phyloP scores from a whole-genome alignment of 352 stramenopile genomes.

The Phytopythium helicoides region DNA sequence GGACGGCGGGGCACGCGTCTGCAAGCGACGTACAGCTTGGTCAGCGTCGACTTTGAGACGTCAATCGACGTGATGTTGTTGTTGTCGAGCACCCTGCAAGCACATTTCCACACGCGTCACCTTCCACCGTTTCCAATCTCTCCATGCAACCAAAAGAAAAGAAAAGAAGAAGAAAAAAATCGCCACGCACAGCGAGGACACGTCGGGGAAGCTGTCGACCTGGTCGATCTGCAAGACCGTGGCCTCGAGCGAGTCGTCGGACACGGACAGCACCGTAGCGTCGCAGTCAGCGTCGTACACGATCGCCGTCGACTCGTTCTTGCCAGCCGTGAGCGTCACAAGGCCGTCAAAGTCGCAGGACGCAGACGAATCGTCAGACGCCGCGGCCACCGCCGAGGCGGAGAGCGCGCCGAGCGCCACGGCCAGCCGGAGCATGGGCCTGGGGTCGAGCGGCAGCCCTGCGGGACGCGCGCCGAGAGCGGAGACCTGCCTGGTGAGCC shows the following conservation, averaged over 20 bases:
- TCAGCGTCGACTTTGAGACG: slow-evolving; percentile 26
- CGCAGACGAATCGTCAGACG: not conserved
- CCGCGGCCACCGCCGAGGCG: slow-evolving; percentile 8
- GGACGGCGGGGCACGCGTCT: not conserved
- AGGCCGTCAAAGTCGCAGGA: slow-evolving; percentile 31
- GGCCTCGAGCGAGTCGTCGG: slow-evolving; percentile 31
- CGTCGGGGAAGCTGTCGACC: slow-evolving; percentile 44
- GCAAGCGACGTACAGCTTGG: slow-evolving; percentile 32
- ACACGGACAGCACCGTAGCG: slow-evolving; percentile 26
- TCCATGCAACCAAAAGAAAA: not conserved
- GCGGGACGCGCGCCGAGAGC: no score
- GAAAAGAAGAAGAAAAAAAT: not conserved
- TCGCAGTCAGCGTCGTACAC: slow-evolving; percentile 36
- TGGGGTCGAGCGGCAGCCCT: no score
- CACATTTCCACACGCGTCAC: slow-evolving; percentile 5
- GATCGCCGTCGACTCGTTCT: slow-evolving; percentile 23
- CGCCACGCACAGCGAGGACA: slow-evolving; percentile 42
- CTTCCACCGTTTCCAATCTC: not conserved
- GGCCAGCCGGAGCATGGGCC: slow-evolving; percentile 8
- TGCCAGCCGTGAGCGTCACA: slow-evolving; percentile 37
- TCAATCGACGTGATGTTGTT: slow-evolving; percentile 48
- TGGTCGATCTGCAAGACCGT: slow-evolving; percentile 40
- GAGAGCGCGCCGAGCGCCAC: slow-evolving; percentile 4
- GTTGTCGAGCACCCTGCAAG: slow-evolving; percentile 34
- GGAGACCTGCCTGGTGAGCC: no score